Evolutionary conservation across 495 filamentous ascomycete genomes (phyloP).

Genomic region (Durotheca rogersii): DNA sequence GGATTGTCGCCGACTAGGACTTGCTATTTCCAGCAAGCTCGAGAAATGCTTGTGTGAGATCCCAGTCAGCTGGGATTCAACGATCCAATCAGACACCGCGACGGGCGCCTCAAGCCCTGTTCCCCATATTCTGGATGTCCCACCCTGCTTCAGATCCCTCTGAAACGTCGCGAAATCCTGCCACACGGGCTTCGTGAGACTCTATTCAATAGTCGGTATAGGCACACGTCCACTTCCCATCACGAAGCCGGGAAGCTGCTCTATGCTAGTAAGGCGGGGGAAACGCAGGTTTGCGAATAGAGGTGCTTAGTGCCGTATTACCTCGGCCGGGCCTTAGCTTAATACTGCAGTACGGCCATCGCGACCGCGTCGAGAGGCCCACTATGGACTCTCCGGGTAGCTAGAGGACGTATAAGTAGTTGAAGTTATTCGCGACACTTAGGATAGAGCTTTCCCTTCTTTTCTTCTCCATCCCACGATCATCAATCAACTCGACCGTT

Average conservation of each 20-base stretch:
- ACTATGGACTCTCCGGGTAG: not conserved
- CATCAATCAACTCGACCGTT: constrained; percentile 16
- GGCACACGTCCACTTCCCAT: constrained; percentile 5
- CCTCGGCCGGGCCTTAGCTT: constrained; percentile 7
- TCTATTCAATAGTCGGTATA: constrained; percentile 11
- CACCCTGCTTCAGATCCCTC: constrained; percentile 28
- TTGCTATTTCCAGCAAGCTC: constrained; percentile 17
- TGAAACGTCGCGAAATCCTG: constrained; percentile 34
- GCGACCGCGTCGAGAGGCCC: not conserved
- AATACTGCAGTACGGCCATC: constrained; percentile 3
- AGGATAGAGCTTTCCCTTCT: constrained; percentile 1
- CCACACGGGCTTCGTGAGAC: constrained; percentile 5
- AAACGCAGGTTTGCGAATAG: constrained; percentile 16
- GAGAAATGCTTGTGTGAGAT: constrained; percentile 17
- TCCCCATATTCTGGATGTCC: constrained; percentile 29
- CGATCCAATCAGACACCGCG: constrained; percentile 9
- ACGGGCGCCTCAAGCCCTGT: constrained; percentile 8
- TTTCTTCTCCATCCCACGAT: constrained; percentile 24
- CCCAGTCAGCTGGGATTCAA: constrained; percentile 1
- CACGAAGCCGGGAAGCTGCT: constrained; percentile 10
- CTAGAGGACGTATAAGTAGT: constrained; percentile 22
- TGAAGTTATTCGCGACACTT: constrained; percentile 12
- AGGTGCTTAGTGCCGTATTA: constrained; percentile 14
- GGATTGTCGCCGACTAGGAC: constrained; percentile 1
- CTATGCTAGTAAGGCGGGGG: constrained; percentile 12